Evolutionary conservation across 768 basidiomycete species (phyloP).

Genomic region (Dioszegia hungarica): DNA sequence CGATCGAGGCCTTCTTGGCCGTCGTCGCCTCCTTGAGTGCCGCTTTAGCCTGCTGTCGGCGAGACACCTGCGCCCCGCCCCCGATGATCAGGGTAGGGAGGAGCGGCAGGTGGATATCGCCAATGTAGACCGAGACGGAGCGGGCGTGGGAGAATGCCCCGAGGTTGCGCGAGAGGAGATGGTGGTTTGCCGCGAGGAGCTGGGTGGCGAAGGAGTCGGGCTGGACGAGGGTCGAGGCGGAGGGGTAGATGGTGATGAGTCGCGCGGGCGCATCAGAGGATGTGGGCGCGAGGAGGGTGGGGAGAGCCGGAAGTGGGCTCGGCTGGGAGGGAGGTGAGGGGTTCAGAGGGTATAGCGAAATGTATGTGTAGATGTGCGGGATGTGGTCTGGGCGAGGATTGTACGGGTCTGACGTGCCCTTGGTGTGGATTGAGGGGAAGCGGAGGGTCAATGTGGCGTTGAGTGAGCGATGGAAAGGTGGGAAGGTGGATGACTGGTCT

Average conservation of each 20-base stretch:
- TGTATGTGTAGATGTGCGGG: constrained; percentile 41
- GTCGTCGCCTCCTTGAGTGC: constrained; percentile 5
- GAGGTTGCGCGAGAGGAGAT: constrained; percentile 32
- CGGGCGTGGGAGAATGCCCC: constrained; percentile 21
- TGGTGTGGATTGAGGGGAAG: constrained; percentile 26
- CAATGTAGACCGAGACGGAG: constrained; percentile 41
- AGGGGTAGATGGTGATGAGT: constrained; percentile 42
- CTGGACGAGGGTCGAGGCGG: constrained; percentile 27
- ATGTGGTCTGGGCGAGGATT: constrained; percentile 35
- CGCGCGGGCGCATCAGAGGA: constrained; percentile 16
- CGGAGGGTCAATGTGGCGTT: constrained; percentile 42
- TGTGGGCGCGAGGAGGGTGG: constrained; percentile 29
- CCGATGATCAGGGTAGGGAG: constrained; percentile 18
- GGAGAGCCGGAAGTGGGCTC: constrained; percentile 39
- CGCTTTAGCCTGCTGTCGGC: constrained; percentile 17
- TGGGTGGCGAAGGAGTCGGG: constrained; percentile 42
- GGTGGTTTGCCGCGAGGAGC: constrained; percentile 33
- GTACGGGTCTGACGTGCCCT: constrained; percentile 33
- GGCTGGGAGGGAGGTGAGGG: constrained; percentile 39
- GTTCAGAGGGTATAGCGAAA: constrained; percentile 45
- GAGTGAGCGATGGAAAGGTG: constrained; percentile 46
- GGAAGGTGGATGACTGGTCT: constrained; percentile 39
- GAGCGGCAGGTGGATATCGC: constrained; percentile 29
- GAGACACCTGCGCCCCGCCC: constrained; percentile 10
- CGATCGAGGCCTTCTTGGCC: constrained; percentile 13